These are phyloP conservation scores for Eucalyptus cloeziana DNA, from an alignment of 345 rosid genomes.

Conservation along the genomic window DNA sequence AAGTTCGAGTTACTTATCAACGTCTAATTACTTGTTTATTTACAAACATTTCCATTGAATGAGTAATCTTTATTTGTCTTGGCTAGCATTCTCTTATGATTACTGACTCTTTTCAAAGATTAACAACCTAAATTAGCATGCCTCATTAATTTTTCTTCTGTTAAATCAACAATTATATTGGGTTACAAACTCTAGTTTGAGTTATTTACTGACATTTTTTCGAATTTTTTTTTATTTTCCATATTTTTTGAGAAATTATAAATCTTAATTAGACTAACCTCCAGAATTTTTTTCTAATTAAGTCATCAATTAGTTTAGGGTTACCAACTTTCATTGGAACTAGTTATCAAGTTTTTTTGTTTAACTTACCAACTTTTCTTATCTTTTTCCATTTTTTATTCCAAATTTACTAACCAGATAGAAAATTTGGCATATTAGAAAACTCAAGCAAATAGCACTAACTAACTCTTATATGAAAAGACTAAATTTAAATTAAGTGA, in stretches of 20 bases:
- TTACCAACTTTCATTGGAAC: not conserved
- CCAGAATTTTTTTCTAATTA: not conserved
- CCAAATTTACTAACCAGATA: too few species aligned
- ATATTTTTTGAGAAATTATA: not conserved
- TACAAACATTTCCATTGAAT: not conserved
- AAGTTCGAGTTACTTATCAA: not conserved
- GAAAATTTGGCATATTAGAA: too few species aligned
- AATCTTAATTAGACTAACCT: not conserved
- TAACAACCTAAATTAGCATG: not conserved
- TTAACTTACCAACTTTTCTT: not conserved
- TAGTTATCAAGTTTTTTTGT: not conserved
- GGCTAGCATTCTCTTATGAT: not conserved
- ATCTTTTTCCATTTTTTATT: not conserved
- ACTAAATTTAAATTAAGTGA: not conserved
- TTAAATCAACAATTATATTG: not conserved
- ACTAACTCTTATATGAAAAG: not conserved
- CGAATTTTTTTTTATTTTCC: not conserved
- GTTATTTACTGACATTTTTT: not conserved
- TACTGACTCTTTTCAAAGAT: not conserved
- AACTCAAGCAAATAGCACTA: too few species aligned
- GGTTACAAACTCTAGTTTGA: not conserved
- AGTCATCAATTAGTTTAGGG: not conserved
- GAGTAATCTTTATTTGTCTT: not conserved
- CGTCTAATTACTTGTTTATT: not conserved
- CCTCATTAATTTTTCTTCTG: not conserved